Evolutionary conservation across 2,329 filamentous ascomycete species (phyloP).

Genomic region (Salinomyces thailandicus): DNA sequence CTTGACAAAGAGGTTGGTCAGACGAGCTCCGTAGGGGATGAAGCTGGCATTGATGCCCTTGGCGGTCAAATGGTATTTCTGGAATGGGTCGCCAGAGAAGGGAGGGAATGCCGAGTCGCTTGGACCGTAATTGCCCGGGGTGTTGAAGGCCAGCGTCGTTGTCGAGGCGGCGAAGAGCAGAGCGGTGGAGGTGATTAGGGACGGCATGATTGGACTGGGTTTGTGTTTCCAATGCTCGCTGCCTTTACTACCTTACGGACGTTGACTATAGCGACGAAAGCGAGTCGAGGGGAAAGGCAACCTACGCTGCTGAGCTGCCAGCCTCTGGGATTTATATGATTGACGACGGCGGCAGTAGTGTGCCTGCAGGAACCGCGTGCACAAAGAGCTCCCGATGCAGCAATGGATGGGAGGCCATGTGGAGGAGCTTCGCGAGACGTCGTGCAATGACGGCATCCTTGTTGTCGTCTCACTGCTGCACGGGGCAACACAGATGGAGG

Average conservation of each 20-base stretch:
- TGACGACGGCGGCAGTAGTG: no score
- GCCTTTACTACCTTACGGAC: no score
- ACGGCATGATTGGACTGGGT: no score
- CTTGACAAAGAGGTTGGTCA: conserved; percentile 21
- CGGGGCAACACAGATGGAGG: not conserved
- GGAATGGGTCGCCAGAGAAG: conserved; percentile 21
- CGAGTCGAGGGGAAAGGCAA: no score
- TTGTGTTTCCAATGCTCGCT: no score
- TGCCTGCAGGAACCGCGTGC: not conserved
- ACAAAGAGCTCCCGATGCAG: not conserved
- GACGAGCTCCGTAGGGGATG: conserved; percentile 22
- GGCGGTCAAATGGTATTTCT: conserved; percentile 18
- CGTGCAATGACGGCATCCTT: not conserved
- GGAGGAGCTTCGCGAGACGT: no score
- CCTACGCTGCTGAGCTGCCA: no score
- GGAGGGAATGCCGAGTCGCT: conserved; percentile 11
- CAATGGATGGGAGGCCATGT: not conserved
- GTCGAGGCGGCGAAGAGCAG: conserved; percentile 17
- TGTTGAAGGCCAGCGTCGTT: conserved; percentile 11
- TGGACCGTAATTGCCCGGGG: conserved; percentile 8
- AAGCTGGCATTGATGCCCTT: conserved; percentile 22
- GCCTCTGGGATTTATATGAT: no score
- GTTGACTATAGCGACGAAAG: no score
- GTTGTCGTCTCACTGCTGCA: not conserved
- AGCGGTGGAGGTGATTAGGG: no score